A percentile compares a stretch with the other conserved stretches of the same genome.
Evolutionary conservation across 1,284 basidiomycete genomes (phyloP).

Genomic region (Leccinum griseonigrum): DNA sequence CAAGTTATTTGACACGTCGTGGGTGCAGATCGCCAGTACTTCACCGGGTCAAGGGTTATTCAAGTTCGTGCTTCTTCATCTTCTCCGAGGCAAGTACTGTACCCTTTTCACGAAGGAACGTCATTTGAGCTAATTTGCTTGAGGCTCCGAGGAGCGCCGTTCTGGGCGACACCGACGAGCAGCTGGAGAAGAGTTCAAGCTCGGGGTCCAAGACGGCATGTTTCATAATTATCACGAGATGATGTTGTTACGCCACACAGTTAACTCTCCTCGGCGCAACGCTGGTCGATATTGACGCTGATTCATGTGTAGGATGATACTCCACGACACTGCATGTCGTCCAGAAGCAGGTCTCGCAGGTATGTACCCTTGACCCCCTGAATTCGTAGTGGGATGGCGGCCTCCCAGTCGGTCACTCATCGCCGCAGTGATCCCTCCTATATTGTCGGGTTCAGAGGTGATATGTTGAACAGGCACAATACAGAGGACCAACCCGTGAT

Average conservation of each 20-base stretch:
- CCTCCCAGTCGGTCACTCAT: constrained; percentile 64
- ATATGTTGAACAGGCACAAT: constrained; percentile 60
- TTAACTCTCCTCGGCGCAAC: not conserved
- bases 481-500: constrained; percentile 40
- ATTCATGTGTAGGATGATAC: constrained; percentile 46
- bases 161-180: not conserved
- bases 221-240: constrained; percentile 45
- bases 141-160: not conserved
- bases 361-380: constrained; percentile 52
- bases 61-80: not conserved
- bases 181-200: constrained; percentile 41
- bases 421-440: constrained; percentile 60
- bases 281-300: not conserved
- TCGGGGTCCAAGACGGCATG: constrained; percentile 39
- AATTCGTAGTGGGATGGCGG: constrained; percentile 56
- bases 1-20: not conserved
- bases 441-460: constrained; percentile 50
- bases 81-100: not conserved
- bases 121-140: not conserved
- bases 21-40: not conserved
- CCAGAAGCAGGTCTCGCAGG: constrained; percentile 36
- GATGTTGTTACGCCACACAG: constrained; percentile 35
- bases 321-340: constrained; percentile 44
- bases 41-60: not conserved
- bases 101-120: not conserved